Evolutionary conservation across 2,329 filamentous ascomycete genomes (phyloP).

Genomic region (Didymella glomerata): DNA sequence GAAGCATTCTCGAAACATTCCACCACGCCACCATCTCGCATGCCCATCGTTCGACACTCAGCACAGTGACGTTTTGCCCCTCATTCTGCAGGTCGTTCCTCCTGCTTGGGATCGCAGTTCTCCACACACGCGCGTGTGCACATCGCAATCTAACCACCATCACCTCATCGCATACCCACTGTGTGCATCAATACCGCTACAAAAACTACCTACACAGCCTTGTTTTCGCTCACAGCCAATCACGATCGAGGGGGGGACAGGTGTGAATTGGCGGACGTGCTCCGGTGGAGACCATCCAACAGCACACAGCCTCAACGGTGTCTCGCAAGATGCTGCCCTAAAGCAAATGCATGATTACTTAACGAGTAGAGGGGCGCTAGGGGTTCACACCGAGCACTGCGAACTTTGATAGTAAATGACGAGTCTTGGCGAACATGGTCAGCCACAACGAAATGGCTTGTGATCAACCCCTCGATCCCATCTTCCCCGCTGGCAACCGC

Average conservation of each 20-base stretch:
- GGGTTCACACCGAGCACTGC: too few relatives aligned
- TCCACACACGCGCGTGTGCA: background rate
- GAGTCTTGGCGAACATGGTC: too few relatives aligned
- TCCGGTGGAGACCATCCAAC: slow-evolving; percentile 4
- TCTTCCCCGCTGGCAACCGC: background rate
- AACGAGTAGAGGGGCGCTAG: too few relatives aligned
- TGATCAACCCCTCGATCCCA: background rate
- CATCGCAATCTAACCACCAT: slow-evolving; percentile 12
- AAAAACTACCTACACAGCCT: slow-evolving; percentile 12
- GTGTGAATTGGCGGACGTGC: background rate
- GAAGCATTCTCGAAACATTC: slow-evolving; percentile 14
- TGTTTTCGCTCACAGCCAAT: slow-evolving; percentile 1
- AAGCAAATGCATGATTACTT: too few relatives aligned
- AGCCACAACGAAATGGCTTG: background rate
- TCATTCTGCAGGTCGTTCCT: background rate
- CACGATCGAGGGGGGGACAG: background rate
- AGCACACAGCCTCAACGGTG: background rate
- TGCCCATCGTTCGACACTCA: background rate
- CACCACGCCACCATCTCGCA: background rate
- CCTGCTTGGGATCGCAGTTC: background rate
- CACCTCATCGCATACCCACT: slow-evolving; percentile 3
- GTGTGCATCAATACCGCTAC: slow-evolving; percentile 1
- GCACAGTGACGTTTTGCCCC: slow-evolving; percentile 11
- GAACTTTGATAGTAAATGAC: too few relatives aligned
- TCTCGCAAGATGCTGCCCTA: too few relatives aligned